Evolutionary conservation across 2,329 filamentous ascomycete species (phyloP).

Genomic region (Cordyceps militaris): DNA sequence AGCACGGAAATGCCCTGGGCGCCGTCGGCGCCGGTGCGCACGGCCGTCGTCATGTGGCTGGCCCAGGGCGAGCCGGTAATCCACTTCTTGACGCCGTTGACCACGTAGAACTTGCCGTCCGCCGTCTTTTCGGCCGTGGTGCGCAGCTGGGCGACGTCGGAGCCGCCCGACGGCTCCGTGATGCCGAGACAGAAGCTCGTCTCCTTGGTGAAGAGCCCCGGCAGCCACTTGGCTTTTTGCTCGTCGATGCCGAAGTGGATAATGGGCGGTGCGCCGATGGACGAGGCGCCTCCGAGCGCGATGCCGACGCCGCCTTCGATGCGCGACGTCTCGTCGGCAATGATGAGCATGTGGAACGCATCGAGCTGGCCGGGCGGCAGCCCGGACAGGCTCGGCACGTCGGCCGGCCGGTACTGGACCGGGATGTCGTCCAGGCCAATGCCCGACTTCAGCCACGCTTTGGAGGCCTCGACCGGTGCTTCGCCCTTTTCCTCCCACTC

Average conservation of each 20-base stretch:
- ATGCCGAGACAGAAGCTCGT: conserved; percentile 58
- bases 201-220: conserved; percentile 49
- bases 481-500: conserved; percentile 57
- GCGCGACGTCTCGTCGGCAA: conserved; percentile 48
- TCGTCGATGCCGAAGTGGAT: conserved; percentile 53
- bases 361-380: conserved; percentile 44
- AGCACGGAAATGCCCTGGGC: conserved; percentile 48
- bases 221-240: conserved; percentile 51
- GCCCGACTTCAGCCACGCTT: conserved; percentile 31
- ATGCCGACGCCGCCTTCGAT: conserved; percentile 51
- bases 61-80: conserved; percentile 57
- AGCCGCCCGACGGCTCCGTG: conserved; percentile 55
- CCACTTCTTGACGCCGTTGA: conserved; percentile 64
- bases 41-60: conserved; percentile 55
- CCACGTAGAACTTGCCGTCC: conserved; percentile 46
- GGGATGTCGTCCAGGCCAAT: conserved; percentile 31
- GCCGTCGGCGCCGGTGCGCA: conserved; percentile 50
- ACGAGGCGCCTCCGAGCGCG: conserved; percentile 51
- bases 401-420: conserved; percentile 30
- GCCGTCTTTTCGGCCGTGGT: conserved; percentile 45
- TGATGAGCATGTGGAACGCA: conserved; percentile 48
- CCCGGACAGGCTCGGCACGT: conserved; percentile 34
- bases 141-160: conserved; percentile 56
- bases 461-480: conserved; percentile 37
- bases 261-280: conserved; percentile 58